Evolutionary conservation across 1,284 basidiomycete genomes (phyloP).

Genomic region (Ceratobasidium sp.): DNA sequence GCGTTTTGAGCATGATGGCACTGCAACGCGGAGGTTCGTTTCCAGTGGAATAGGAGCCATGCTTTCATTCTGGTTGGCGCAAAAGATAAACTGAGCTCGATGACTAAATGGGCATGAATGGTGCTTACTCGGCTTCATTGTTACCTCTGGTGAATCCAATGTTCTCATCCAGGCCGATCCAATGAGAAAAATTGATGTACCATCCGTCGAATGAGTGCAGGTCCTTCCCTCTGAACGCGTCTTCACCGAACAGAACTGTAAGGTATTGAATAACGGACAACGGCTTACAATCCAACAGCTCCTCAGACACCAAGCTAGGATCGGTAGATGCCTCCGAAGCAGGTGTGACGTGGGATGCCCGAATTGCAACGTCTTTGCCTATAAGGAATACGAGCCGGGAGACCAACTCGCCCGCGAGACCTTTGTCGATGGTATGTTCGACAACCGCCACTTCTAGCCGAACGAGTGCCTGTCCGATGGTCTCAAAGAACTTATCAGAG

Average conservation of each 20-base stretch:
- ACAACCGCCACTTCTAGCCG: background rate
- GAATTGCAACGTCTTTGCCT: background rate
- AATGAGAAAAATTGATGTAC: constrained; percentile 28
- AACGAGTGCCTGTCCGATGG: background rate
- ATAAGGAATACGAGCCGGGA: constrained; percentile 10
- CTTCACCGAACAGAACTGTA: background rate
- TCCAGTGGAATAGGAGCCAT: constrained; percentile 4
- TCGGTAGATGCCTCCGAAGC: background rate
- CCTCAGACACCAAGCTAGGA: background rate
- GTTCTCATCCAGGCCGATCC: background rate
- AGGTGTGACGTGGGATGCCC: background rate
- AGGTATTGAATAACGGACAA: constrained; percentile 1
- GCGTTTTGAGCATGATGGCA: background rate
- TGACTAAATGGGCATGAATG: no score
- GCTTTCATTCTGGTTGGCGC: background rate
- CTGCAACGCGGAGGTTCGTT: constrained; percentile 2
- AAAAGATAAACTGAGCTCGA: no score
- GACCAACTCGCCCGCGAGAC: constrained; percentile 3
- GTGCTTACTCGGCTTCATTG: no score
- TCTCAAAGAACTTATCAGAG: background rate
- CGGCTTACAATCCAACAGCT: background rate
- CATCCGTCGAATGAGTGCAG: background rate
- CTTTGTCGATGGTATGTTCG: background rate
- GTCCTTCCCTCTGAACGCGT: background rate
- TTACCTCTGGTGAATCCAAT: background rate